Evolutionary conservation across 208 protist species (phyloP), one percentile per base, ranked within the genome.

Genomic region (Trypanosoma caninum): DNA sequence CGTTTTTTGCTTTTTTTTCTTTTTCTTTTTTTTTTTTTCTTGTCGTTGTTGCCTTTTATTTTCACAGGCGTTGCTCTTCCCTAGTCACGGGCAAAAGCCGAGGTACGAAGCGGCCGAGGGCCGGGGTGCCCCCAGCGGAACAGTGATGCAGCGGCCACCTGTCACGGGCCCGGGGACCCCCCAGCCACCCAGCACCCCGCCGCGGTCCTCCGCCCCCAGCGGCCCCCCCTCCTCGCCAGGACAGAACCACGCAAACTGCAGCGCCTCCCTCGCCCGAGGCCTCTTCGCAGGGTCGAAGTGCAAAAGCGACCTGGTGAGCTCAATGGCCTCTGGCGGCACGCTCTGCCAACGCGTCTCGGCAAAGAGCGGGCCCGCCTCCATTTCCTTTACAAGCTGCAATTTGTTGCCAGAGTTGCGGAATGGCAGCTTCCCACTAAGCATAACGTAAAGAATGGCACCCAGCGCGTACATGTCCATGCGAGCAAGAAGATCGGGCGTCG

Each of bases 391-490:
- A 11, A 95, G 68, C 3, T 74, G 69, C 10, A 70, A 63, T 61
- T 87, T 91, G 59, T 87, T 92, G 33, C 69, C 60, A 33, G 74
- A 66, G 61, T 82, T 64, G 33, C 69, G 75, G 59, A 93, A 95
- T 13, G 89, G 89, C 18, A 95, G 59, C 33, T 76, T 74, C 2
- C 89, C 83, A 45, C 72, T 72, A 7, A 95, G 67, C 85, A 95
- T 91, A 0, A 90, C 69, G 44, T 95, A 88, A 74, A 92, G 75
- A n/a, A 95, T 75, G 25, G 85, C 69, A 6, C 89, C 89, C 0
- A 77, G 77, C 0, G 81, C 77, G 59, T 93, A 95, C 40, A 93
- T 63, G 46, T 95, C 89, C 40, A 89, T 65, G 11, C 78, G 74
- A 3, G 84, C 74, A 5, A 93, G 66, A n/a, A 89, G 62, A 13